phyloP scores from a whole-genome alignment of 768 basidiomycete species.

The Auricularia cornea region DNA sequence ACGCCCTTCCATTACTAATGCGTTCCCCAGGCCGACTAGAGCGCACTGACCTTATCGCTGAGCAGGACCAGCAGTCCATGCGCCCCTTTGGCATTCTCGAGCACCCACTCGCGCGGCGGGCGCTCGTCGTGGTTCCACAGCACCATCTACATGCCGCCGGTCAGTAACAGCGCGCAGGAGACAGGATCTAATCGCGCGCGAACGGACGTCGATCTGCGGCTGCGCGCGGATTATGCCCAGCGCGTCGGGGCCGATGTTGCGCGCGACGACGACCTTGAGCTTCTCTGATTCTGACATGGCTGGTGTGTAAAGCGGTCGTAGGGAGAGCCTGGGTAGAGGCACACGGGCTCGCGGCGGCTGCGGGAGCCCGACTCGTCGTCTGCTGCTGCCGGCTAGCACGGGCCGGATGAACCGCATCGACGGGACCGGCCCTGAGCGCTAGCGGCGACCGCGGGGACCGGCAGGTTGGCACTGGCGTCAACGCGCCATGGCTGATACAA shows the following conservation, averaged over 20 bases:
- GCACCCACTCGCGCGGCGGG: constrained; percentile 49
- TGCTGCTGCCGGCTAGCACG: too few species aligned
- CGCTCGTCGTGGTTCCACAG: neutral
- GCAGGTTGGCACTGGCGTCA: too few species aligned
- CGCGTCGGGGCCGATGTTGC: constrained; percentile 1
- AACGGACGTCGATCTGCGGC: neutral
- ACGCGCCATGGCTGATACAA: too few species aligned
- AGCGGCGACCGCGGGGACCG: too few species aligned
- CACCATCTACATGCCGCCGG: neutral
- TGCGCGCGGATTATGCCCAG: neutral
- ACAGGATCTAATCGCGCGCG: neutral
- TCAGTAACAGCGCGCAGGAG: neutral
- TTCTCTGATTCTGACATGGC: neutral
- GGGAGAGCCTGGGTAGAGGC: too few species aligned
- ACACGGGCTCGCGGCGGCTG: too few species aligned
- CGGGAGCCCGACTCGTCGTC: too few species aligned
- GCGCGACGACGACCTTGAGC: neutral
- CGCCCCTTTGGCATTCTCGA: constrained; percentile 62
- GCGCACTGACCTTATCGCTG: constrained; percentile 51
- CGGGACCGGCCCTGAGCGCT: too few species aligned
- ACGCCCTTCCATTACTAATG: neutral
- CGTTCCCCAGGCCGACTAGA: constrained; percentile 8
- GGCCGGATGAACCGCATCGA: too few species aligned
- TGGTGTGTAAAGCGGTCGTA: neutral
- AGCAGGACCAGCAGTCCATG: constrained; percentile 52